Evolutionary conservation across 768 basidiomycete genomes (phyloP).

Genomic region (Serendipita sp.): DNA sequence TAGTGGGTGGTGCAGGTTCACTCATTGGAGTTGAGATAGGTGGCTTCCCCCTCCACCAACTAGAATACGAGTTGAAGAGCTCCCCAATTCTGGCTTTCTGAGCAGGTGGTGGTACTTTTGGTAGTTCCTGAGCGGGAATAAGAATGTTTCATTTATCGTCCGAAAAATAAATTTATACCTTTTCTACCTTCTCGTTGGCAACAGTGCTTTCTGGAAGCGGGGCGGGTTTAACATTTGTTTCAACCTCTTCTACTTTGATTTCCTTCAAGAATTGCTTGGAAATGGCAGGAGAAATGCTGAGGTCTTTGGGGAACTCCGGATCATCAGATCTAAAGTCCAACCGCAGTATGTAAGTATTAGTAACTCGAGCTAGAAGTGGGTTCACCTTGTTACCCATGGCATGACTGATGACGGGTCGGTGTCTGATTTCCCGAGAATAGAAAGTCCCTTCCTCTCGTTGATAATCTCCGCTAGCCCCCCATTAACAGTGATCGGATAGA

Average conservation of each 20-base stretch:
- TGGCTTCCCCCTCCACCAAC: too few species aligned
- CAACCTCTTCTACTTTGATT: background rate
- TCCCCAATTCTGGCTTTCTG: too few species aligned
- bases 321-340: background rate
- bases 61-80: too few species aligned
- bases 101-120: too few species aligned
- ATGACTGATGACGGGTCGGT: conserved; percentile 53
- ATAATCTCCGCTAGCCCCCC: conserved; percentile 31
- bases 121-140: too few species aligned
- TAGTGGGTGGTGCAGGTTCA: too few species aligned
- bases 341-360: background rate
- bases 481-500: conserved; percentile 20
- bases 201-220: background rate
- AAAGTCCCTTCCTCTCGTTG: conserved; percentile 47
- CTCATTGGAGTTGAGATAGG: too few species aligned
- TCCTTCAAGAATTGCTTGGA: background rate
- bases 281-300: background rate
- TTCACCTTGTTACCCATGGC: conserved; percentile 52
- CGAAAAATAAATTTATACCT: too few species aligned
- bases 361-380: background rate
- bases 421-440: conserved; percentile 39
- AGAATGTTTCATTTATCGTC: too few species aligned
- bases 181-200: too few species aligned
- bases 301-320: background rate
- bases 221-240: background rate